phyloP scores from a whole-genome alignment of 2,329 filamentous ascomycete genomes.

The Hypomyces perniciosus region DNA sequence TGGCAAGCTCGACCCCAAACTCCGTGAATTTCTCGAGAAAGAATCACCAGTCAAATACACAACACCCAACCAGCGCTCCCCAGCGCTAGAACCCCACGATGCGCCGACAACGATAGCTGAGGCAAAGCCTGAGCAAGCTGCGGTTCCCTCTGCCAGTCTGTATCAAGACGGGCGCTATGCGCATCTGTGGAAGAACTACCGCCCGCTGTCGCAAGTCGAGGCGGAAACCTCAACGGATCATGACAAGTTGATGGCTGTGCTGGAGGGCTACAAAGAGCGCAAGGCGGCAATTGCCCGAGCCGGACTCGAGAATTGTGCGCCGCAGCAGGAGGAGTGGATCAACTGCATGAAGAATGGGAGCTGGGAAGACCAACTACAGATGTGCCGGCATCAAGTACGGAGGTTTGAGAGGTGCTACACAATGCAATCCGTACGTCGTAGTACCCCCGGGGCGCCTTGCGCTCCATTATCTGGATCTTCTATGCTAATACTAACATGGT shows the following conservation, averaged over 20 bases:
- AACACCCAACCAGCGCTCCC: slow-evolving; percentile 21
- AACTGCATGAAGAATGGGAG: slow-evolving; percentile 73
- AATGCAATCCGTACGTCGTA: slow-evolving; percentile 67
- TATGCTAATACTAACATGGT: neutral
- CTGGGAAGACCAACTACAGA: slow-evolving; percentile 61
- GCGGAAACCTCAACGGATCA: slow-evolving; percentile 65
- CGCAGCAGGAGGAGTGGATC: slow-evolving; percentile 77
- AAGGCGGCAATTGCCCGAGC: slow-evolving; percentile 71
- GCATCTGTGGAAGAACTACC: slow-evolving; percentile 89
- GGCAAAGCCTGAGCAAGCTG: slow-evolving; percentile 14
- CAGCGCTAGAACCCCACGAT: slow-evolving; percentile 12
- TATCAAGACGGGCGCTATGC: slow-evolving; percentile 63
- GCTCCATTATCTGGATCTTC: neutral
- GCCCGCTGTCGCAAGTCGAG: slow-evolving; percentile 64
- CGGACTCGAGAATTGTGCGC: slow-evolving; percentile 86
- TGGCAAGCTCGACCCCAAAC: slow-evolving; percentile 70
- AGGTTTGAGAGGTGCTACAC: slow-evolving; percentile 82
- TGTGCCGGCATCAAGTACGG: slow-evolving; percentile 74
- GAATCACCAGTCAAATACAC: slow-evolving; percentile 70
- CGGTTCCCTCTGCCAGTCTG: slow-evolving; percentile 45
- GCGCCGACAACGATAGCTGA: slow-evolving; percentile 15
- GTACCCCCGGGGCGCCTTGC: neutral
- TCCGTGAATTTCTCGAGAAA: slow-evolving; percentile 78
- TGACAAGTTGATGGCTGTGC: slow-evolving; percentile 72
- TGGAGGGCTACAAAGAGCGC: slow-evolving; percentile 79